Evolutionary conservation across 139 green algal genomes (phyloP).

Genomic region (Zygnema circumcarinatum): DNA sequence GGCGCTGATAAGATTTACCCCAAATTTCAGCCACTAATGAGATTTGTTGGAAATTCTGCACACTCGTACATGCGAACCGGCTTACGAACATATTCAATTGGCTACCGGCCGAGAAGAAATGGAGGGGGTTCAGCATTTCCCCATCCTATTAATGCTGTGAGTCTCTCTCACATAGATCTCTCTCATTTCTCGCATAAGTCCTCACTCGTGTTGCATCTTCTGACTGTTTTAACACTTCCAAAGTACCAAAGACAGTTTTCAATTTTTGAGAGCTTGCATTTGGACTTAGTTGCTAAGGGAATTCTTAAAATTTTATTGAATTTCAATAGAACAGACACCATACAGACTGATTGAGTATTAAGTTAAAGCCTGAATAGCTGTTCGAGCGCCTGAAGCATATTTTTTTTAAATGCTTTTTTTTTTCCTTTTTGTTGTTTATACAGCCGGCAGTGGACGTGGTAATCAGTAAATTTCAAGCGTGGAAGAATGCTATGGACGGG

Average conservation of each 20-base stretch:
- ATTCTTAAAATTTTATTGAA: neutral
- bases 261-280: neutral
- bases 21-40: constrained; percentile 12
- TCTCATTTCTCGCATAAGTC: too few relatives aligned
- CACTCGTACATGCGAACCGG: constrained; percentile 49
- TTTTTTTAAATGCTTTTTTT: neutral
- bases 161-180: too few relatives aligned
- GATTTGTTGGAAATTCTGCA: constrained; percentile 48
- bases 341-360: neutral
- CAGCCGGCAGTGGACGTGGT: constrained; percentile 16
- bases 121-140: neutral
- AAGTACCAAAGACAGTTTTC: constrained; percentile 4
- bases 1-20: neutral
- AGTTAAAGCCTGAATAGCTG: too few relatives aligned
- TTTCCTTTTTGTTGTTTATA: neutral
- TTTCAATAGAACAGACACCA: neutral
- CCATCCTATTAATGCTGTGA: constrained; percentile 34
- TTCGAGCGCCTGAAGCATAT: neutral
- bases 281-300: neutral
- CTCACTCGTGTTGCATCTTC: too few relatives aligned
- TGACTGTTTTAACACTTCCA: too few relatives aligned
- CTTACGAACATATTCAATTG: constrained; percentile 40
- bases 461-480: constrained; percentile 25
- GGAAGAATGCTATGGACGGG: constrained; percentile 43
- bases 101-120: constrained; percentile 17